A percentile compares a stretch with the other conserved stretches of the same genome.
phyloP scores from a whole-genome alignment of 2,329 filamentous ascomycete genomes.

The Penicillium glabrum region DNA sequence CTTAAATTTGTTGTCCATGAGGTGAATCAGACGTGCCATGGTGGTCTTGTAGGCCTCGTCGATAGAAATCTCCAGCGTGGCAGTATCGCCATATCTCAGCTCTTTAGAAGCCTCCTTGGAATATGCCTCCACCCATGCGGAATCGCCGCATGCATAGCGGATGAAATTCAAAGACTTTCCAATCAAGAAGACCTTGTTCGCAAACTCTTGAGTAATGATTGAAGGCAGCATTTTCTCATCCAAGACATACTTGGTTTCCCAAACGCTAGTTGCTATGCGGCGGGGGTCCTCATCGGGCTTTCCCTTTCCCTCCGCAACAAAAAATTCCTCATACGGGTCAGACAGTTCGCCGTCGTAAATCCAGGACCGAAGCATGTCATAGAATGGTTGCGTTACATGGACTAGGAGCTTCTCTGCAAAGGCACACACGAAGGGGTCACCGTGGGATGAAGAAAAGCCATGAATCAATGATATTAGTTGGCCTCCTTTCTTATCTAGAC shows the following conservation, averaged over 20 bases:
- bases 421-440: slow-evolving; percentile 88
- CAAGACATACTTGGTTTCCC: slow-evolving; percentile 96
- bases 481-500: slow-evolving; percentile 70
- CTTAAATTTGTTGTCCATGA: slow-evolving; percentile 95
- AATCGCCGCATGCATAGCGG: slow-evolving; percentile 89
- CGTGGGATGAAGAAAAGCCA: slow-evolving; percentile 87
- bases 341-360: slow-evolving; percentile 97
- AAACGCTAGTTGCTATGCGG: slow-evolving; percentile 75
- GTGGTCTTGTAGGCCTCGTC: slow-evolving; percentile 97
- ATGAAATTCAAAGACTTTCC: slow-evolving; percentile 99
- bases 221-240: slow-evolving; percentile 83
- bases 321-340: slow-evolving; percentile 95
- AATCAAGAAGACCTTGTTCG: slow-evolving; percentile 94
- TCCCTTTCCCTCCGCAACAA: slow-evolving; percentile 70
- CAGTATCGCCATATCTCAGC: slow-evolving; percentile 87
- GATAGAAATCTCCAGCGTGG: slow-evolving; percentile 86
- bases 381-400: slow-evolving; percentile 90
- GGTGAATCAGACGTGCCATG: slow-evolving; percentile 88
- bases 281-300: slow-evolving; percentile 35
- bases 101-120: slow-evolving; percentile 91
- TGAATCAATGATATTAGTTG: slow-evolving; percentile 93
- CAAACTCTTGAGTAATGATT: slow-evolving; percentile 90
- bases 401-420: slow-evolving; percentile 87
- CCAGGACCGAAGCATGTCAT: slow-evolving; percentile 93
- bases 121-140: slow-evolving; percentile 92